phyloP scores from a whole-genome alignment of 2,329 filamentous ascomycete genomes.

The Salinomyces thailandicus region DNA sequence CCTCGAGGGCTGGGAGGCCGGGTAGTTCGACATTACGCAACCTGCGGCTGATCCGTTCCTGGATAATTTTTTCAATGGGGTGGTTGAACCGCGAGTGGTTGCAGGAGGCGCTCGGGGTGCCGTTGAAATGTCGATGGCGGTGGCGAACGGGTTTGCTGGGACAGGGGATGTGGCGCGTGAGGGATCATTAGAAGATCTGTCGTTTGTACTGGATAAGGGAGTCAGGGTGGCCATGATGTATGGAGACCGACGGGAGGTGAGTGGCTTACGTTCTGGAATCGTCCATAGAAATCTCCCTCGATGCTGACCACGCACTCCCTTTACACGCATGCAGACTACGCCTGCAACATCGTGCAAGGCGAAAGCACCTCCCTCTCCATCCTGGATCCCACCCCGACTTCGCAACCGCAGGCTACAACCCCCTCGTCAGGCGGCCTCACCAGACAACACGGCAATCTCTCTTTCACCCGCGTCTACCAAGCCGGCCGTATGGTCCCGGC shows the following conservation, averaged over 20 bases:
- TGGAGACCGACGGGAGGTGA: no score
- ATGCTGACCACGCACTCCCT: no score
- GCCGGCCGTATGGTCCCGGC: slow-evolving; percentile 37
- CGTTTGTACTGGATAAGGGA: slow-evolving; percentile 31
- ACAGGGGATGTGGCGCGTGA: slow-evolving; percentile 35
- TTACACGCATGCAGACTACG: no score
- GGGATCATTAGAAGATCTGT: slow-evolving; percentile 30
- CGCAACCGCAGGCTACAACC: slow-evolving; percentile 38
- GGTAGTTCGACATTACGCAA: slow-evolving; percentile 48
- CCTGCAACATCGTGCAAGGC: slow-evolving; percentile 46
- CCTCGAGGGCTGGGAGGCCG: no score
- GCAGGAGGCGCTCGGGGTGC: no score
- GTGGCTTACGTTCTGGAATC: no score
- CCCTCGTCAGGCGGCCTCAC: slow-evolving; percentile 22
- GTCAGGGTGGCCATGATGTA: slow-evolving; percentile 59
- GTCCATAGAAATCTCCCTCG: no score
- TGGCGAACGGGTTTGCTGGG: slow-evolving; percentile 31
- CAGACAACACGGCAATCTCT: slow-evolving; percentile 27
- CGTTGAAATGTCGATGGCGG: slow-evolving; percentile 21
- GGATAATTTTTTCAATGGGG: slow-evolving; percentile 48
- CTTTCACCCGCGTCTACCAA: slow-evolving; percentile 39
- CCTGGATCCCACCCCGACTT: slow-evolving; percentile 36
- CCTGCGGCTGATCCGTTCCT: slow-evolving; percentile 35
- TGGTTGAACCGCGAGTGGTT: slow-evolving; percentile 27
- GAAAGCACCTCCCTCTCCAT: slow-evolving; percentile 42